Base-by-base conservation (phyloP, 2,329 filamentous ascomycete species). In the Beauveria scarabaeidicola region DNA sequence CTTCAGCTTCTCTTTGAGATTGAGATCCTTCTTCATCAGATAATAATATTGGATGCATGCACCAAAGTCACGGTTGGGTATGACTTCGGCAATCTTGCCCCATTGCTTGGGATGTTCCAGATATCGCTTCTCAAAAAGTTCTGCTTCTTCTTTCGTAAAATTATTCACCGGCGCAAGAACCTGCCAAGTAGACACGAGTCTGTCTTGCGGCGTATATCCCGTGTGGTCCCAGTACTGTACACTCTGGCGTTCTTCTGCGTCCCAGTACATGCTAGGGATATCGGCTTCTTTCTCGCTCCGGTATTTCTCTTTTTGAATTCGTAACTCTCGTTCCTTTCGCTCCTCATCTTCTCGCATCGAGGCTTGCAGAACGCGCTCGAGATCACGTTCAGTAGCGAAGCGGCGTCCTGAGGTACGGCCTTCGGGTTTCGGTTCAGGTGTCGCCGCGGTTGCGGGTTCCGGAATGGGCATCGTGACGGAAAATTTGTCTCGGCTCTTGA, bases 1-100 rank as follows among this genome's bases (percentile, higher is more conserved):
- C 71, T 83, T 86, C 32, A 88, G 78, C 72, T 89, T 90, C 68
- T 90, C 87, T 70, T 92, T 91, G 62, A 92, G 85, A 63, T 89
- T 86, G 46, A 85, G 81, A 51, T 85, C 80, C 74, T 87, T 88
- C 74, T 85, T 94, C 69, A 87, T 89, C 63, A 89, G 79, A 71
- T 94, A 94, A 73, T 94, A 94, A 71, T 92, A 91, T 69, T 91
- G 87, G 65, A 94, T 94, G 71, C 88, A 91, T 51, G 89, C 83
- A 64, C 88, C 87, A 72, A 90, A 91, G 66, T 89, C 85, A 25
- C 89, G 84, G 32, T 81, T 78, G 0, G 82, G 81, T 6, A 93
- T 74, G 25, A 80, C 79, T 61, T 88, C 84, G 5, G 89, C 87
- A 61, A 94, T 85, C 66, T 84, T 85, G 60, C 88, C 88, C 88